Percentiles rank a stretch among this genome's conserved stretches.
phyloP scores from a whole-genome alignment of 495 filamentous ascomycete species.

The Pseudevernia furfuracea region DNA sequence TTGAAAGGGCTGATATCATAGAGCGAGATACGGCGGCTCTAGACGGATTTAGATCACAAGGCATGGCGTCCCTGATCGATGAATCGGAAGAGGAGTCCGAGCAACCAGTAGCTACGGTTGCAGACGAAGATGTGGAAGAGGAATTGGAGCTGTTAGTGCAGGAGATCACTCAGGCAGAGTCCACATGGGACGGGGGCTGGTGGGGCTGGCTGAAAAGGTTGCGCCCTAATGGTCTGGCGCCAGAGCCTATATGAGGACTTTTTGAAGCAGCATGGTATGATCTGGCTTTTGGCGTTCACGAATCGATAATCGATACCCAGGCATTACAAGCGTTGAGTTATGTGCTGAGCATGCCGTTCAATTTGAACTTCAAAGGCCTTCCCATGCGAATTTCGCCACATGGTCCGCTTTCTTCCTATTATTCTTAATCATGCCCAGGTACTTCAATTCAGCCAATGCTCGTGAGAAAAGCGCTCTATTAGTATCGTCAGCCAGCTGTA shows the following conservation, averaged over 20 bases:
- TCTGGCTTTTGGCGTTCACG: slow-evolving; percentile 1
- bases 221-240: slow-evolving; percentile 12
- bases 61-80: not conserved
- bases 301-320: slow-evolving; percentile 12
- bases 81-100: not conserved
- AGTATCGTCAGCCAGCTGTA: slow-evolving; percentile 27
- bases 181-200: not conserved
- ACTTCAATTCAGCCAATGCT: slow-evolving; percentile 72
- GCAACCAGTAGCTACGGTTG: slow-evolving; percentile 28
- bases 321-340: not conserved
- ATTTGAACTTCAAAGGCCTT: slow-evolving; percentile 43
- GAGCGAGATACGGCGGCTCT: slow-evolving; percentile 30
- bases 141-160: slow-evolving; percentile 17
- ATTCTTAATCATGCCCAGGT: slow-evolving; percentile 77
- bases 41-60: not conserved
- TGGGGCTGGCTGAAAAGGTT: slow-evolving; percentile 15
- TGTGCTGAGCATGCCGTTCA: not conserved
- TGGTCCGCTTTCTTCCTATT: slow-evolving; percentile 91
- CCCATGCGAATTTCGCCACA: slow-evolving; percentile 71
- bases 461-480: slow-evolving; percentile 68
- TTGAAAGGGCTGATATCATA: slow-evolving; percentile 46
- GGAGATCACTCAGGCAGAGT: slow-evolving; percentile 1
- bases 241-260: not conserved
- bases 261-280: not conserved
- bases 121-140: slow-evolving; percentile 15